A percentile compares a stretch with the other conserved stretches of the same genome.
Evolutionary conservation across 2,329 filamentous ascomycete species (phyloP).

Genomic region (Talaromyces sp.): DNA sequence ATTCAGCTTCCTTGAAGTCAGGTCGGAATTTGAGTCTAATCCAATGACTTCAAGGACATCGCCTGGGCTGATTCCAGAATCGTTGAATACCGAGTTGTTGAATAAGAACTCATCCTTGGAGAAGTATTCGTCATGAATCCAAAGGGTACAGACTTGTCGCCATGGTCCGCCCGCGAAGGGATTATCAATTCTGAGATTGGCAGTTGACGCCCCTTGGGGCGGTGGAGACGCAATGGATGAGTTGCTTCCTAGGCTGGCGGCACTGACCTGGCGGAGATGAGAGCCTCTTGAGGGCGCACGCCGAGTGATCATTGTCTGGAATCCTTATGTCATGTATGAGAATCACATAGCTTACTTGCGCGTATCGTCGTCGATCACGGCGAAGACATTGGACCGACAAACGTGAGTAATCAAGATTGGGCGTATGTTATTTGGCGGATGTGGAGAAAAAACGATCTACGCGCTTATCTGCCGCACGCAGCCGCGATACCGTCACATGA

Average conservation of each 20-base stretch:
- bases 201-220: slow-evolving; percentile 22
- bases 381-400: neutral
- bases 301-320: slow-evolving; percentile 33
- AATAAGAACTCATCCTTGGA: slow-evolving; percentile 74
- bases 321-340: neutral
- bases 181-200: slow-evolving; percentile 10
- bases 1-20: slow-evolving; percentile 26
- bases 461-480: slow-evolving; percentile 4
- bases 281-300: slow-evolving; percentile 39
- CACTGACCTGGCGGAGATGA: slow-evolving; percentile 41
- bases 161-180: slow-evolving; percentile 23
- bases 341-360: neutral
- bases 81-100: slow-evolving; percentile 67
- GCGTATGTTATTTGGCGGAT: neutral
- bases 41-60: slow-evolving; percentile 70
- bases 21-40: slow-evolving; percentile 44
- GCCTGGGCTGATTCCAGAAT: slow-evolving; percentile 60
- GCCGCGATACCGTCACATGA: slow-evolving; percentile 1
- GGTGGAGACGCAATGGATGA: slow-evolving; percentile 28
- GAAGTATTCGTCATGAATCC: slow-evolving; percentile 68
- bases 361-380: neutral
- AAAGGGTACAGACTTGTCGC: slow-evolving; percentile 46
- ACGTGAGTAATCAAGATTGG: neutral
- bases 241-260: slow-evolving; percentile 37
- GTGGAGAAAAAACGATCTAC: neutral